Conservation (phyloP, 371 early-diverging fungal genomes). For the Circinella minor region DNA sequence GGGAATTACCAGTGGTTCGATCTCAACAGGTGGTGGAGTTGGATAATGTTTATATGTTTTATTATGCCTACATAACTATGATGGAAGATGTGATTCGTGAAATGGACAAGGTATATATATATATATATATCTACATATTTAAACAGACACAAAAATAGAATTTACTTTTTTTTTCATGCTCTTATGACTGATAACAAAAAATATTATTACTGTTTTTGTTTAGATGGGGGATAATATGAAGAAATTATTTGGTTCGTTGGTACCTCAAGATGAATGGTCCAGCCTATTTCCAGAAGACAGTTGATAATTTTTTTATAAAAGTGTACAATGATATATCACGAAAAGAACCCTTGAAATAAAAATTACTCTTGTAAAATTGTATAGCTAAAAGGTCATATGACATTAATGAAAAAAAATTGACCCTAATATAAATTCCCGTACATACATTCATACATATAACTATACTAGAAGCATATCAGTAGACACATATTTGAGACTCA, state of each 20-base stretch:
- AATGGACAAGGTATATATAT: constrained; percentile 61
- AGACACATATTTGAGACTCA: no score
- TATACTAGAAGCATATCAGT: no score
- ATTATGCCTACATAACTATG: constrained; percentile 79
- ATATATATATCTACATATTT: constrained; percentile 11
- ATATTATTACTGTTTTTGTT: neutral
- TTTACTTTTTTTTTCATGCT: no score
- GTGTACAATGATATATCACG: no score
- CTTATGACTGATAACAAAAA: neutral
- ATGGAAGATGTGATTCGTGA: constrained; percentile 85
- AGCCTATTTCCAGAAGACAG: constrained; percentile 27
- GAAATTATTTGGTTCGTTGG: constrained; percentile 46
- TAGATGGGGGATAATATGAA: constrained; percentile 52
- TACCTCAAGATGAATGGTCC: constrained; percentile 51
- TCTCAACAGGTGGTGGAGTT: constrained; percentile 49
- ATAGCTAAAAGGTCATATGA: no score
- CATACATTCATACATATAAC: no score
- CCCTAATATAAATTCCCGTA: no score
- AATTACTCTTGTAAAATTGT: no score
- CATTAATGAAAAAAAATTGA: no score
- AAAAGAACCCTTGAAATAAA: no score
- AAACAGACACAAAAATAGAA: no score
- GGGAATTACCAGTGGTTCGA: constrained; percentile 53
- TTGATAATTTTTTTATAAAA: no score
- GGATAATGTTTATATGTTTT: constrained; percentile 72